These are phyloP conservation scores for Mrakia blollopis DNA, from an alignment of 768 basidiomycete species.

Conservation along the genomic window DNA sequence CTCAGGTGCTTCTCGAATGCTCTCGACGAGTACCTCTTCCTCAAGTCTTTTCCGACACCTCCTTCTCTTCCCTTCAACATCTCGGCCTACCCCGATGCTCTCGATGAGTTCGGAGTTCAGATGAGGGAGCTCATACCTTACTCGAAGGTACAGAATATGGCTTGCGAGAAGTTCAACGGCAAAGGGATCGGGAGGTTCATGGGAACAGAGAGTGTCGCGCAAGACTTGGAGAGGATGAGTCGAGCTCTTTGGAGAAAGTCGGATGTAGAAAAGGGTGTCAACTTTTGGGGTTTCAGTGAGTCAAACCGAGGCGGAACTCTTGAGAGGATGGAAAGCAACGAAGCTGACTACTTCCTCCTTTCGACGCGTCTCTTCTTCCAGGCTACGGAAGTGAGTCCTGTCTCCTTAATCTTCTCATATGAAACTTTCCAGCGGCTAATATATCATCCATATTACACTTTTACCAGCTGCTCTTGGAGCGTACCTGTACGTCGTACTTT, in stretches of 20 bases:
- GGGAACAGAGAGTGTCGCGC: not conserved
- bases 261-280: not conserved
- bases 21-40: not conserved
- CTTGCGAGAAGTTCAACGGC: not conserved
- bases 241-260: slow-evolving; percentile 1
- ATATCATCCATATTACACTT: not conserved
- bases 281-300: slow-evolving; percentile 7
- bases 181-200: not conserved
- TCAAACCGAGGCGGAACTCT: not conserved
- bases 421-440: not conserved
- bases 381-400: not conserved
- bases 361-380: not conserved
- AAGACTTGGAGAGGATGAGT: not conserved
- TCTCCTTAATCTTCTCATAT: not conserved
- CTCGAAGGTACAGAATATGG: not conserved
- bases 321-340: not conserved
- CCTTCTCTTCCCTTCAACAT: not conserved
- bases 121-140: not conserved
- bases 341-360: not conserved
- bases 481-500: not conserved
- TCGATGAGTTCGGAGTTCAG: not conserved
- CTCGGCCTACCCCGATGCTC: not conserved
- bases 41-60: not conserved
- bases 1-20: not conserved
- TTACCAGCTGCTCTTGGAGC: not conserved